Evolutionary conservation across 768 basidiomycete species (phyloP).

Genomic region (Obba rivulosa): DNA sequence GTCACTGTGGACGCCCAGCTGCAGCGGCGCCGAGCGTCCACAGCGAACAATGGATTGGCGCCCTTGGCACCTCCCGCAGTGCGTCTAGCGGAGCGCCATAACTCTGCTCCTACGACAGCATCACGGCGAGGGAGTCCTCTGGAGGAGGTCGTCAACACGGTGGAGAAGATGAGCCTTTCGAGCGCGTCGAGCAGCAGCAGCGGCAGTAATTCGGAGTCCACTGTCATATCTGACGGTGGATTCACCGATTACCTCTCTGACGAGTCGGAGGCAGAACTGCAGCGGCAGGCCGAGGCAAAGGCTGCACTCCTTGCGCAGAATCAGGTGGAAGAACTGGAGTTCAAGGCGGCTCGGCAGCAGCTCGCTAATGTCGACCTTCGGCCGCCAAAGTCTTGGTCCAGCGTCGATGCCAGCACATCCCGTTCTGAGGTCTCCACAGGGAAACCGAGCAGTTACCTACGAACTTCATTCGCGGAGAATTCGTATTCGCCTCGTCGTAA

Average conservation of each 20-base stretch:
- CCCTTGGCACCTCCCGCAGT: neutral
- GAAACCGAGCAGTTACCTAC: neutral
- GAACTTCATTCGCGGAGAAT: neutral
- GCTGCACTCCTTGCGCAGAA: slow-evolving; percentile 77
- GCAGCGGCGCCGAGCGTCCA: slow-evolving; percentile 22
- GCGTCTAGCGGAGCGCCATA: slow-evolving; percentile 14
- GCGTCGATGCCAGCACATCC: slow-evolving; percentile 22
- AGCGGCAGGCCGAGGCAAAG: slow-evolving; percentile 77
- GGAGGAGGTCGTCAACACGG: slow-evolving; percentile 22
- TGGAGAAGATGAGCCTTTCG: slow-evolving; percentile 37
- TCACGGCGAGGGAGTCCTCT: slow-evolving; percentile 17
- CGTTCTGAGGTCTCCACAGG: slow-evolving; percentile 9
- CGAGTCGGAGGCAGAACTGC: slow-evolving; percentile 86
- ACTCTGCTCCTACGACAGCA: slow-evolving; percentile 10
- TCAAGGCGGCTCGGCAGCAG: slow-evolving; percentile 74
- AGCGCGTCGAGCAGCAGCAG: slow-evolving; percentile 41
- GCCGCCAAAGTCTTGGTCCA: slow-evolving; percentile 73
- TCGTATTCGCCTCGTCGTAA: neutral
- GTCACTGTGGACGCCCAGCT: slow-evolving; percentile 26
- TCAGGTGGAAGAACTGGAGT: slow-evolving; percentile 75
- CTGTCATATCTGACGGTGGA: slow-evolving; percentile 79
- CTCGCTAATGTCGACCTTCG: slow-evolving; percentile 69
- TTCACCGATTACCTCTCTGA: slow-evolving; percentile 92
- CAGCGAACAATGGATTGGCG: slow-evolving; percentile 3
- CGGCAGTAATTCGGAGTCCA: slow-evolving; percentile 64